Conservation (phyloP, 768 basidiomycete species). For the Candolleomyces efflorescens region DNA sequence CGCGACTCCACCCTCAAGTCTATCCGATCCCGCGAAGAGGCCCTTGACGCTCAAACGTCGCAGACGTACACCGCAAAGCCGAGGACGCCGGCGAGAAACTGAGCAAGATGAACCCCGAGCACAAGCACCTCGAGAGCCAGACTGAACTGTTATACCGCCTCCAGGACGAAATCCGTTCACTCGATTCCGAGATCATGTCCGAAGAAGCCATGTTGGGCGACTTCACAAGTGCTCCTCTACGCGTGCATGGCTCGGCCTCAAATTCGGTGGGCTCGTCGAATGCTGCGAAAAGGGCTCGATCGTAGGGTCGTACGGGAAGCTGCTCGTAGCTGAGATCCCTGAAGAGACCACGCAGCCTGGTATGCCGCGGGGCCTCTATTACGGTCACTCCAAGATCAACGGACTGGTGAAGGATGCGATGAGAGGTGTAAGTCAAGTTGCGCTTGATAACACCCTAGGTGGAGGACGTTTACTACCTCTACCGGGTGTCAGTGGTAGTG, state of each 20-base stretch:
- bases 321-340: conserved; percentile 63
- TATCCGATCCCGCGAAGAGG: conserved; percentile 81
- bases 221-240: conserved; percentile 72
- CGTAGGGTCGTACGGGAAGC: conserved; percentile 51
- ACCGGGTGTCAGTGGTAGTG: background rate
- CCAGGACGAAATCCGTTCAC: conserved; percentile 67
- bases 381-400: conserved; percentile 59
- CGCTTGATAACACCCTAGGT: conserved; percentile 39
- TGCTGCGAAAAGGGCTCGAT: conserved; percentile 80
- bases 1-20: conserved; percentile 77
- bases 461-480: too few species aligned
- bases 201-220: conserved; percentile 81
- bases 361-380: conserved; percentile 67
- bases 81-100: conserved; percentile 87
- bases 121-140: conserved; percentile 77
- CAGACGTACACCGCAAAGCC: conserved; percentile 62
- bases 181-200: conserved; percentile 81
- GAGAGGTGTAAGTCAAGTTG: conserved; percentile 48
- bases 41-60: conserved; percentile 71
- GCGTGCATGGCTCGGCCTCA: conserved; percentile 70
- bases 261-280: conserved; percentile 85
- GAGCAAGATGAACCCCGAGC: conserved; percentile 83
- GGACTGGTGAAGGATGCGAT: conserved; percentile 60
- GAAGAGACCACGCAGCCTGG: conserved; percentile 81
- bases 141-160: conserved; percentile 67